Base-by-base conservation (phyloP, 2,329 filamentous ascomycete species). In the Aphanoascus verrucosus region DNA sequence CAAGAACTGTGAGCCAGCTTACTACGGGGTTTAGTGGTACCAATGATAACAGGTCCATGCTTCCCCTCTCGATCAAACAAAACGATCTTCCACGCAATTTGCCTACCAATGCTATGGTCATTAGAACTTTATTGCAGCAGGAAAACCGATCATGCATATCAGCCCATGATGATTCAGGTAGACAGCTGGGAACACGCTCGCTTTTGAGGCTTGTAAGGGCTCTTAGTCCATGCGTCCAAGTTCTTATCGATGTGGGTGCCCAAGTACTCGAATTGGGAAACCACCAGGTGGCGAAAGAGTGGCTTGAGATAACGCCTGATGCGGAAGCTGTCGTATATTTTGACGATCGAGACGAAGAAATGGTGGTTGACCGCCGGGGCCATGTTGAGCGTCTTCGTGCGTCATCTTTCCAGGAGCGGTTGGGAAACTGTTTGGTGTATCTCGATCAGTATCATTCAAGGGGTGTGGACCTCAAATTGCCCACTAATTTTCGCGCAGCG, bases 391-490 rank as follows among this genome's bases (percentile, higher is more conserved):
- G 42, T 1, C 52, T 89, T 0, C 73, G 15, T 9, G 47, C 47
- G 3, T 49, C 47, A 20, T 42, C 47, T 3, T 74, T 82, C 0
- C 87, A 79, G 59, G 65, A 69, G 0, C 75, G 81, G 5, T 65
- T 84, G 0, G 78, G 80, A 4, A 59, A 58, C 0, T 89, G 84
- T 52, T 63, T 86, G 0, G 72, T 88, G 0, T 89, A 82, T 52
- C 70, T 90, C 0, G 85, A 89, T 48, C 80, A 89, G 54, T 76
- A 78, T 0, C 84, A 89, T 56, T 86, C 84, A 0, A 67, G 85
- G 56, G 85, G 86, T 0, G 87, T 77, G 0, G 85, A 90, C 57
- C 62, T 89, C 0, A 78, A 76, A 34, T 65, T 88, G 0, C 85
- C 83, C 0, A 53, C 54, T 0, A 3, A 75, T 11, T 83, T 82